Conservation (phyloP, 225 moss, liverwort and hornwort species). For the Rhytidiadelphus loreus region DNA sequence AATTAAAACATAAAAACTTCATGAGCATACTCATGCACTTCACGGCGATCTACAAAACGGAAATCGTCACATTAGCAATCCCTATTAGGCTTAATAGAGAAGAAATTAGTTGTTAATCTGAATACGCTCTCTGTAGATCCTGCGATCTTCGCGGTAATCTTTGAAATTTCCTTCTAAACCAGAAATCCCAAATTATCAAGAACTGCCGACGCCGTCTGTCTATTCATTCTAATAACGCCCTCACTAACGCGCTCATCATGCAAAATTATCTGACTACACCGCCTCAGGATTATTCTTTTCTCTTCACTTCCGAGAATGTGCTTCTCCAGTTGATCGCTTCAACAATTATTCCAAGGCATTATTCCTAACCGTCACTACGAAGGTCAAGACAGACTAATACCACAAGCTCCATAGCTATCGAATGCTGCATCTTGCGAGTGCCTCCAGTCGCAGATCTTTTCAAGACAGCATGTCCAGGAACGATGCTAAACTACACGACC, state of each 20-base stretch:
- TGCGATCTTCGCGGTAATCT: neutral
- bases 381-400: neutral
- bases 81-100: neutral
- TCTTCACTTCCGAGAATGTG: neutral
- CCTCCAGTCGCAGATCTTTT: neutral
- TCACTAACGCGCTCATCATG: neutral
- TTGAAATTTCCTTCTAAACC: neutral
- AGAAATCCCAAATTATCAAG: neutral
- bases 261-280: neutral
- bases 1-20: neutral
- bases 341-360: neutral
- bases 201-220: neutral
- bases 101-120: neutral
- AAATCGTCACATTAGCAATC: neutral
- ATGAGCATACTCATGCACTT: neutral
- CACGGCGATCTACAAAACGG: neutral
- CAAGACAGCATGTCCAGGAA: neutral
- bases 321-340: neutral
- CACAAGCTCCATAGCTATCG: neutral
- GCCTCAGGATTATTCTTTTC: neutral
- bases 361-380: neutral
- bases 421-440: neutral
- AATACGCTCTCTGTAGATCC: neutral
- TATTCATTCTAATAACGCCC: neutral
- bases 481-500: neutral